Percentiles rank a stretch among this genome's conserved stretches.
These are phyloP conservation scores for Globisporangium cederbergense DNA, from an alignment of 352 stramenopile genomes.

Conservation along the genomic window DNA sequence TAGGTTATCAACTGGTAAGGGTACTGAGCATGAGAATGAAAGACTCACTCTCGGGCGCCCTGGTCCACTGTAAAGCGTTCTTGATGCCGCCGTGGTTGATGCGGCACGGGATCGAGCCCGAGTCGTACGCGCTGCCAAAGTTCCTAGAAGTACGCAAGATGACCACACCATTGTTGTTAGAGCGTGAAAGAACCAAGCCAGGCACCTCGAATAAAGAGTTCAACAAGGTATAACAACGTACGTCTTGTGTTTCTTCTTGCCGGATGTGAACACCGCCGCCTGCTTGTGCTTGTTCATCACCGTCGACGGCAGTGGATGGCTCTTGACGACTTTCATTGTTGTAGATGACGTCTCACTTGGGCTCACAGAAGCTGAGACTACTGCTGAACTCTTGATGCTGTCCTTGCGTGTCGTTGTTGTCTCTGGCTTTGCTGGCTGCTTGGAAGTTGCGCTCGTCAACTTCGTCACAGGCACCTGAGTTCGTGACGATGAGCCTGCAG, in stretches of 20 bases:
- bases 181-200: not conserved
- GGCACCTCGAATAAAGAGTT: too few species aligned
- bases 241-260: slow-evolving; percentile 79
- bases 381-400: slow-evolving; percentile 14
- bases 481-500: slow-evolving; percentile 7
- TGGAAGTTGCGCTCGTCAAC: not conserved
- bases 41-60: slow-evolving; percentile 45
- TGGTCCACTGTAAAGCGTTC: slow-evolving; percentile 71
- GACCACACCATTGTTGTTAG: not conserved
- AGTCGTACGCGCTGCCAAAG: slow-evolving; percentile 64
- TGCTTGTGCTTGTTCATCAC: slow-evolving; percentile 74
- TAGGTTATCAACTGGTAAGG: not conserved
- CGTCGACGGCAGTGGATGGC: slow-evolving; percentile 46
- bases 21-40: not conserved
- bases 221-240: slow-evolving; percentile 20
- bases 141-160: slow-evolving; percentile 32
- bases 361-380: slow-evolving; percentile 15
- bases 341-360: not conserved
- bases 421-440: slow-evolving; percentile 9
- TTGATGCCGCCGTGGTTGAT: slow-evolving; percentile 82
- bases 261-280: slow-evolving; percentile 56
- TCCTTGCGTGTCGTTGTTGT: slow-evolving; percentile 15
- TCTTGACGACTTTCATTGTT: slow-evolving; percentile 5
- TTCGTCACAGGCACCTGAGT: not conserved
- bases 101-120: slow-evolving; percentile 66